Percentiles rank a stretch among this genome's conserved stretches.
phyloP scores from a whole-genome alignment of 495 filamentous ascomycete genomes.

The Penicillium longicatenatum region DNA sequence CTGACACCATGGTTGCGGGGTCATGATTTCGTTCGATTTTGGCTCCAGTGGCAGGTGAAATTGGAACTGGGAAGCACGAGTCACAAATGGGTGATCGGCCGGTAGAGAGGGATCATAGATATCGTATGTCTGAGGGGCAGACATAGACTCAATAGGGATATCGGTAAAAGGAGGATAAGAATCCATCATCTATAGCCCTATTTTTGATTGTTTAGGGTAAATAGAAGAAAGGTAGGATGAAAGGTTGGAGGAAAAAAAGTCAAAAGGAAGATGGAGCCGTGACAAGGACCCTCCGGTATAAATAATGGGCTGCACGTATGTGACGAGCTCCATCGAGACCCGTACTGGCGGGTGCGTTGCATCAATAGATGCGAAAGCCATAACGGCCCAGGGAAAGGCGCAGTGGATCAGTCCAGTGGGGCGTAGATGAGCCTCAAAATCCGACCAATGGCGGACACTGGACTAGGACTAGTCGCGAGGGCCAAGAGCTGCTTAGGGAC shows the following conservation, averaged over 20 bases:
- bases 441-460: neutral
- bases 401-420: slow-evolving; percentile 14
- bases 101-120: slow-evolving; percentile 16
- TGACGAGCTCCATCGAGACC: slow-evolving; percentile 11
- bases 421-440: slow-evolving; percentile 22
- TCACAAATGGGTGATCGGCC: slow-evolving; percentile 17
- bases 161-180: slow-evolving; percentile 20
- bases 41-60: slow-evolving; percentile 10
- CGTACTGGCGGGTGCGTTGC: slow-evolving; percentile 15
- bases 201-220: neutral
- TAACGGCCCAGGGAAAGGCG: slow-evolving; percentile 6
- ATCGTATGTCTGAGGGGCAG: slow-evolving; percentile 13
- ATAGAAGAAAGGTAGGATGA: neutral
- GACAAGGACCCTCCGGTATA: slow-evolving; percentile 10
- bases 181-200: slow-evolving; percentile 23
- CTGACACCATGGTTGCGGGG: slow-evolving; percentile 18
- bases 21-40: slow-evolving; percentile 5
- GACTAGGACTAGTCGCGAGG: neutral
- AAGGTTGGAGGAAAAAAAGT: neutral
- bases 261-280: slow-evolving; percentile 1
- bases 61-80: slow-evolving; percentile 14
- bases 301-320: slow-evolving; percentile 10
- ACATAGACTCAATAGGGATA: slow-evolving; percentile 12
- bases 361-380: slow-evolving; percentile 13
- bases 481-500: neutral